Percentiles rank a stretch among this genome's conserved stretches.
Conservation (phyloP, 164 flowering plant species). For the Aristolochia fimbriata region DNA sequence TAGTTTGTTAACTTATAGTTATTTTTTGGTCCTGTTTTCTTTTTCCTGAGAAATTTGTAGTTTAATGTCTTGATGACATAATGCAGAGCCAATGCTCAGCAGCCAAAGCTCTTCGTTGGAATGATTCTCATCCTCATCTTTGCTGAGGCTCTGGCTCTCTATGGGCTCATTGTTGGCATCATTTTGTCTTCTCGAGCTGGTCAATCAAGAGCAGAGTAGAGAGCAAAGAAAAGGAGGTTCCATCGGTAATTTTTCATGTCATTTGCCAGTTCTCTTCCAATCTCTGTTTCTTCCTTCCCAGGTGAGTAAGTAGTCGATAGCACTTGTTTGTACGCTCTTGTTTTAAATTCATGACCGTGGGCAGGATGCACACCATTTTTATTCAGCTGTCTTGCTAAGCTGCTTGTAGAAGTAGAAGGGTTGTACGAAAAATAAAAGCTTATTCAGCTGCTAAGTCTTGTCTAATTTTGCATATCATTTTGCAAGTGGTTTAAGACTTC, state of each 20-base stretch:
- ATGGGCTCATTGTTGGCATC: slow-evolving; percentile 83
- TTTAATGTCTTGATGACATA: background rate
- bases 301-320: slow-evolving; percentile 6
- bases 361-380: slow-evolving; percentile 1
- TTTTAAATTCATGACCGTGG: slow-evolving; percentile 10
- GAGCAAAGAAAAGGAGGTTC: slow-evolving; percentile 5
- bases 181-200: slow-evolving; percentile 84
- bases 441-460: too few species aligned
- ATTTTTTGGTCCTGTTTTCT: background rate
- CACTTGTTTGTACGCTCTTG: slow-evolving; percentile 2
- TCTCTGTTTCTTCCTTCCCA: slow-evolving; percentile 3
- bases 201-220: slow-evolving; percentile 73
- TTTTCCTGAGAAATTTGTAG: background rate
- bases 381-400: slow-evolving; percentile 1
- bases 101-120: slow-evolving; percentile 81
- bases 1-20: background rate
- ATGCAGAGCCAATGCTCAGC: slow-evolving; percentile 82
- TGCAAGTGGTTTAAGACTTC: too few species aligned
- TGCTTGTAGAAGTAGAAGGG: slow-evolving; percentile 4
- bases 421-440: too few species aligned
- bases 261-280: slow-evolving; percentile 5
- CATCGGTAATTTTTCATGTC: slow-evolving; percentile 5
- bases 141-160: slow-evolving; percentile 76
- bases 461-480: too few species aligned
- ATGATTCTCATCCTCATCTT: slow-evolving; percentile 87